A percentile compares a stretch with the other conserved stretches of the same genome.
These are phyloP conservation scores for Boletus hoseneyae DNA, from an alignment of 1,284 basidiomycete species.

Conservation along the genomic window DNA sequence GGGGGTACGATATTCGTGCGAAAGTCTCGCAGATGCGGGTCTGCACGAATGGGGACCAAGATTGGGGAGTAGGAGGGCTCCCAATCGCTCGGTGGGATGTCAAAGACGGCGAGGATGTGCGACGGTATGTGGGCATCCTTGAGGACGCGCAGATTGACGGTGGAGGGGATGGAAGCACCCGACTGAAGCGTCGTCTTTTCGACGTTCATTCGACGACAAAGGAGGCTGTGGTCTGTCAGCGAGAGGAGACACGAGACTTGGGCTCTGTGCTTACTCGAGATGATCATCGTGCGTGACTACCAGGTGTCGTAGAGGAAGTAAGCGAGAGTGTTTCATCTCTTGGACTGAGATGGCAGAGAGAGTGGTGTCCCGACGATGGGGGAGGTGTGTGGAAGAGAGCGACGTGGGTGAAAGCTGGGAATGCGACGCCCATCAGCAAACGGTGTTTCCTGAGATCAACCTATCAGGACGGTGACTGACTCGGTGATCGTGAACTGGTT, in stretches of 20 bases:
- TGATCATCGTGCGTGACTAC: slow-evolving; percentile 32
- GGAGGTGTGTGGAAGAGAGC: background rate
- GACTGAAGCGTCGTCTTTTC: slow-evolving; percentile 27
- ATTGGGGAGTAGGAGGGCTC: slow-evolving; percentile 36
- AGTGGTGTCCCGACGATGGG: slow-evolving; percentile 10
- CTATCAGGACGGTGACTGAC: slow-evolving; percentile 1
- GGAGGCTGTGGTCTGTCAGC: slow-evolving; percentile 35
- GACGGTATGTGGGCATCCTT: slow-evolving; percentile 44
- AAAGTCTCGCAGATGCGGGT: slow-evolving; percentile 41
- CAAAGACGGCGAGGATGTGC: slow-evolving; percentile 47
- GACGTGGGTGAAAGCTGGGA: slow-evolving; percentile 10
- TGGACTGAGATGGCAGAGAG: slow-evolving; percentile 15
- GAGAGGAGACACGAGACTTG: background rate
- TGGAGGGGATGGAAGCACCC: slow-evolving; percentile 34
- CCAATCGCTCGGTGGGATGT: slow-evolving; percentile 31
- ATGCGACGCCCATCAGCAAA: slow-evolving; percentile 17
- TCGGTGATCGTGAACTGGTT: slow-evolving; percentile 31
- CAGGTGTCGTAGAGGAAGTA: slow-evolving; percentile 26
- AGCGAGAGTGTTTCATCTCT: slow-evolving; percentile 25
- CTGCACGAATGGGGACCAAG: slow-evolving; percentile 46
- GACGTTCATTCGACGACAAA: slow-evolving; percentile 49
- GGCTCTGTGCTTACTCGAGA: slow-evolving; percentile 37
- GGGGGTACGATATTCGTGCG: slow-evolving; percentile 37
- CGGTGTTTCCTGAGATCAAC: slow-evolving; percentile 20
- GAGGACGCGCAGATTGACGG: slow-evolving; percentile 41